A percentile compares a stretch with the other conserved stretches of the same genome.
Evolutionary conservation across 371 early-diverging fungal species (phyloP).

Genomic region (Mortierella polycephala): DNA sequence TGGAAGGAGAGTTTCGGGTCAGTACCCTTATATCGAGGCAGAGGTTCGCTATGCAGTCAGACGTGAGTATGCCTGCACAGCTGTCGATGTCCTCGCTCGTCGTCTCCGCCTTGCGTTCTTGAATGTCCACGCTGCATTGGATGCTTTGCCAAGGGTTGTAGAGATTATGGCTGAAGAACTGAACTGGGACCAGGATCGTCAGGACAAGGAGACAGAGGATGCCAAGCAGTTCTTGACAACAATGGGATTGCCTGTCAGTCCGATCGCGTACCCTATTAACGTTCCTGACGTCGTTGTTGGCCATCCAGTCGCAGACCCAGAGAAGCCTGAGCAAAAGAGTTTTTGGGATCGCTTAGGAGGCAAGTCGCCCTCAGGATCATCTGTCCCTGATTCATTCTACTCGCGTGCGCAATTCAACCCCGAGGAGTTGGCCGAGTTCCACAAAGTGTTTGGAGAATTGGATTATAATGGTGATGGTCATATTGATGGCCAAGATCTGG

Average conservation of each 20-base stretch:
- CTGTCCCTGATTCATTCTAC: conserved; percentile 59
- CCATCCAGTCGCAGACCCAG: conserved; percentile 8
- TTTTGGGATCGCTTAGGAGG: conserved; percentile 31
- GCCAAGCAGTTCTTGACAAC: conserved; percentile 83
- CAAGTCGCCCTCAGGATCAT: conserved; percentile 29
- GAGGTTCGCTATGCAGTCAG: conserved; percentile 95
- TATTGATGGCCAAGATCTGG: conserved; percentile 60
- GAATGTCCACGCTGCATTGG: conserved; percentile 92
- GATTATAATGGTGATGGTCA: conserved; percentile 74
- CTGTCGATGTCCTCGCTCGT: conserved; percentile 95
- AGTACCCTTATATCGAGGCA: conserved; percentile 95
- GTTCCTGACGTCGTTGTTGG: conserved; percentile 29
- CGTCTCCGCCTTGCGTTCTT: conserved; percentile 96
- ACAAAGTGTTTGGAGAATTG: conserved; percentile 68
- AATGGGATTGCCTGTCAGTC: conserved; percentile 84
- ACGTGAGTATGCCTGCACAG: conserved; percentile 95
- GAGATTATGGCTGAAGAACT: conserved; percentile 94
- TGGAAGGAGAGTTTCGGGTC: conserved; percentile 82
- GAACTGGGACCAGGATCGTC: conserved; percentile 78
- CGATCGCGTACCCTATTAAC: conserved; percentile 47
- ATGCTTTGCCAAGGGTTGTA: conserved; percentile 88
- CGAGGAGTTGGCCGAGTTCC: conserved; percentile 74
- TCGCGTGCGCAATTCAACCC: conserved; percentile 78
- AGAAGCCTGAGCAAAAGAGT: conserved; percentile 29
- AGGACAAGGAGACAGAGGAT: conserved; percentile 73